Base-by-base conservation (phyloP, 2,329 filamentous ascomycete genomes). In the Colletotrichum salicis region DNA sequence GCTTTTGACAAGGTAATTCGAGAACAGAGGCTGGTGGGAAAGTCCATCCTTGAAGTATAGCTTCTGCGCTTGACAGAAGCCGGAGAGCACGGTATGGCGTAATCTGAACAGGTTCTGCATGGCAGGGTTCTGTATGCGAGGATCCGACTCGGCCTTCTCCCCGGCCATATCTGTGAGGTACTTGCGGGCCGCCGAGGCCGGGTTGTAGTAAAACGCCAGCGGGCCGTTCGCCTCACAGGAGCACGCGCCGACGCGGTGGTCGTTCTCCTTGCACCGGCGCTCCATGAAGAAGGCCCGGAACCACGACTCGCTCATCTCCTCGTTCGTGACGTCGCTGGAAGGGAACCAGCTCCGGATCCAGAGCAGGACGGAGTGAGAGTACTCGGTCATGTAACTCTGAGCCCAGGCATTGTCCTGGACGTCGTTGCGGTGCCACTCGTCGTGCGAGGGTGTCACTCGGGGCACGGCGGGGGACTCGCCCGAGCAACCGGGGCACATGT, bases 261-360 rank as follows among this genome's bases (percentile, higher is more conserved):
- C 54, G 24, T 69, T 13, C 51, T 73, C 67, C 61, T 74, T 74
- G 64, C 73, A 74, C 33, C 62, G 62, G 5, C 64, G 55, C 64
- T 74, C 73, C 27, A 61, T 52, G 57, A 61, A 72, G 22, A 72
- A 58, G 31, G 61, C 24, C 24, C 55, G 68, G 13, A 61, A 66
- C 61, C 61, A 64, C 48, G 64, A 35, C 24, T 62, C 45, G n/a
- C 27, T 13, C 37, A 71, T 41, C 45, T 57, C 41, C 27, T 19
- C 24, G 7, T 41, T 35, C 3, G 29, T 29, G 55, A 37, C 45
- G 19, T n/a, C 19, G 29, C 12, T n/a, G 22, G 29, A 19, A 12
- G 22, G 7, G 24, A 27, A 51, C 11, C 13, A 19, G 52, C 59
- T 51, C 54, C 69, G 52, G 27, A 55, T 5, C 69, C 69, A 71